A percentile compares a stretch with the other conserved stretches of the same genome.
Evolutionary conservation across 1,284 basidiomycete genomes (phyloP).

Genomic region (Meripilus lineatus): DNA sequence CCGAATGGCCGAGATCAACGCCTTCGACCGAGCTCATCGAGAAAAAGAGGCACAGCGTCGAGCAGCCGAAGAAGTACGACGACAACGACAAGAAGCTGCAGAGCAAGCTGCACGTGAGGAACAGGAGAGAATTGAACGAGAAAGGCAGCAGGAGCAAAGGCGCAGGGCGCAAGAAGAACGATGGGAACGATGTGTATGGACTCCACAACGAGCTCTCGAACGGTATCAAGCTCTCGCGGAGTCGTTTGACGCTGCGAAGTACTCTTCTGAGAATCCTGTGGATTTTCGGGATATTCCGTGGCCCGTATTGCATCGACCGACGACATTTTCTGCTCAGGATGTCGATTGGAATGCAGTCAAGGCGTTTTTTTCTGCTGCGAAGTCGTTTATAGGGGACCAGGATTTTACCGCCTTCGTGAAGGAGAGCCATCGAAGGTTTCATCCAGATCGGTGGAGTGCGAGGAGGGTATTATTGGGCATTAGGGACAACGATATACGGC

Average conservation of each 20-base stretch:
- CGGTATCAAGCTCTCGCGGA: slow-evolving; percentile 53
- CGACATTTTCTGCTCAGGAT: slow-evolving; percentile 50
- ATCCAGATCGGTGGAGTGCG: slow-evolving; percentile 62
- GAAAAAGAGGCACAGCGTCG: slow-evolving; percentile 32
- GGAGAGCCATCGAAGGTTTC: slow-evolving; percentile 64
- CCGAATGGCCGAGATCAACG: slow-evolving; percentile 14
- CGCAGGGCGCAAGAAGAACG: slow-evolving; percentile 26
- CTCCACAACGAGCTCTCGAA: slow-evolving; percentile 54
- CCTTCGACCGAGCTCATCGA: too few relatives aligned
- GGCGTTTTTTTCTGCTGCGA: slow-evolving; percentile 56
- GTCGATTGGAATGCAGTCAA: slow-evolving; percentile 67
- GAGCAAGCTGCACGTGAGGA: background rate
- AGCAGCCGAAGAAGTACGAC: slow-evolving; percentile 21
- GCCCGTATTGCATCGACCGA: slow-evolving; percentile 57
- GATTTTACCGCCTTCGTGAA: slow-evolving; percentile 62
- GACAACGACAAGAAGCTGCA: slow-evolving; percentile 26
- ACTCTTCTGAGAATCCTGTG: slow-evolving; percentile 44
- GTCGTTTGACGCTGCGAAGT: slow-evolving; percentile 59
- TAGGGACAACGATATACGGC: slow-evolving; percentile 44
- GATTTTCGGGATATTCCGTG: slow-evolving; percentile 62
- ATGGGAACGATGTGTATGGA: slow-evolving; percentile 57
- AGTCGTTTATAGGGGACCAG: slow-evolving; percentile 44
- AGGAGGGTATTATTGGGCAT: slow-evolving; percentile 49
- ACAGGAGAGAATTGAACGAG: too few relatives aligned
- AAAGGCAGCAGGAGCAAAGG: background rate